Evolutionary conservation across 805 yeast species (phyloP).

Genomic region (Ascoidea rubescens): DNA sequence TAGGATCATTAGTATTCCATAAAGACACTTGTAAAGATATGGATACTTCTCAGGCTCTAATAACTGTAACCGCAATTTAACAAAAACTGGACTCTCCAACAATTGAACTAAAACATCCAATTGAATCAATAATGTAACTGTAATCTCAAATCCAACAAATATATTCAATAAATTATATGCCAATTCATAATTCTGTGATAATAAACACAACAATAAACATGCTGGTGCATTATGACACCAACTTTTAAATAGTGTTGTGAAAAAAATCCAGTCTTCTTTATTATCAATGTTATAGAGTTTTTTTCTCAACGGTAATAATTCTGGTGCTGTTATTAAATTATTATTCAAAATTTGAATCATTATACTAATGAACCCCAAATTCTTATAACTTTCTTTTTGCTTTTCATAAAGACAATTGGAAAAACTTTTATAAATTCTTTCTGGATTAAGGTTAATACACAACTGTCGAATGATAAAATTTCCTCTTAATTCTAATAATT

Average conservation of each 20-base stretch:
- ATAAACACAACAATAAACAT: conserved; percentile 67
- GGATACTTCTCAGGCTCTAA: conserved; percentile 77
- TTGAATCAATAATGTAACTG: conserved; percentile 69
- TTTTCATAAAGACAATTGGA: conserved; percentile 45
- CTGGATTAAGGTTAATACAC: conserved; percentile 70
- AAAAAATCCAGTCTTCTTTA: conserved; percentile 50
- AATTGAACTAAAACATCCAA: conserved; percentile 82
- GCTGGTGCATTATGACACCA: conserved; percentile 93
- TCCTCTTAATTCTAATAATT: conserved; percentile 55
- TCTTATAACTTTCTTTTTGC: conserved; percentile 31
- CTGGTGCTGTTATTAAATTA: conserved; percentile 76
- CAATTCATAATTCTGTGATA: conserved; percentile 79
- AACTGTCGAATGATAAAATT: conserved; percentile 75
- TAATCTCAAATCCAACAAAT: conserved; percentile 72
- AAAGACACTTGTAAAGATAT: conserved; percentile 70
- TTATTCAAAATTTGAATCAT: conserved; percentile 82
- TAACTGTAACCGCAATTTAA: conserved; percentile 75
- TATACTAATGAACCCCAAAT: conserved; percentile 57
- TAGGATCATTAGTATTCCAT: conserved; percentile 82
- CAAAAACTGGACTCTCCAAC: conserved; percentile 85
- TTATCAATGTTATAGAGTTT: conserved; percentile 52
- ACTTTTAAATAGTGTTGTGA: conserved; percentile 64
- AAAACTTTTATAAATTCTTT: conserved; percentile 66
- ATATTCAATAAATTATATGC: conserved; percentile 72
- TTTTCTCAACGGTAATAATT: conserved; percentile 54